phyloP scores from a whole-genome alignment of 2,329 filamentous ascomycete species.

The Myriosclerotinia curreyana region DNA sequence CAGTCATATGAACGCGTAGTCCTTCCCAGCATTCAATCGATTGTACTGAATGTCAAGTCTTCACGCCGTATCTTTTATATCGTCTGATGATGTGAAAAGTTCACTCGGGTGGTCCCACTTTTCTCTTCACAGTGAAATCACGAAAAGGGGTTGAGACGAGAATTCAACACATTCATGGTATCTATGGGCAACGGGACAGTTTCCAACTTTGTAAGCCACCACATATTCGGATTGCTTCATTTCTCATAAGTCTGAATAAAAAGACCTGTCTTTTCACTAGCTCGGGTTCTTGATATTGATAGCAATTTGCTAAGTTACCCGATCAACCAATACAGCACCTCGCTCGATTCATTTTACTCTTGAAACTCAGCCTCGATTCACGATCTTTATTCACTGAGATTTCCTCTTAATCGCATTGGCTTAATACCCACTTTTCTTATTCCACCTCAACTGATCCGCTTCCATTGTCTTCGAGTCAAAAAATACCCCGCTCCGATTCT shows the following conservation, averaged over 20 bases:
- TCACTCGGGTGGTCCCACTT: background rate
- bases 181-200: background rate
- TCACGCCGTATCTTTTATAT: background rate
- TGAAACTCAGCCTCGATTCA: background rate
- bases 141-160: slow-evolving; percentile 16
- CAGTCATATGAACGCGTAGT: too few relatives aligned
- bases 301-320: background rate
- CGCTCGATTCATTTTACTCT: slow-evolving; percentile 10
- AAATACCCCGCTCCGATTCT: background rate
- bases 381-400: slow-evolving; percentile 3
- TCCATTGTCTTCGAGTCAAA: background rate
- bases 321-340: slow-evolving; percentile 1
- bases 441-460: background rate
- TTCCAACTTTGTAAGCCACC: background rate
- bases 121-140: background rate
- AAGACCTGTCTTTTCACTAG: background rate
- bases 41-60: background rate
- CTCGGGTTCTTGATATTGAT: background rate
- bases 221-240: background rate
- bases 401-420: slow-evolving; percentile 7
- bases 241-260: background rate
- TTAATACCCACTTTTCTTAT: slow-evolving; percentile 8
- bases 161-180: background rate
- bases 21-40: background rate
- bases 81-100: background rate